phyloP scores from a whole-genome alignment of 2,329 filamentous ascomycete genomes.

The Ceratocystis variospora region DNA sequence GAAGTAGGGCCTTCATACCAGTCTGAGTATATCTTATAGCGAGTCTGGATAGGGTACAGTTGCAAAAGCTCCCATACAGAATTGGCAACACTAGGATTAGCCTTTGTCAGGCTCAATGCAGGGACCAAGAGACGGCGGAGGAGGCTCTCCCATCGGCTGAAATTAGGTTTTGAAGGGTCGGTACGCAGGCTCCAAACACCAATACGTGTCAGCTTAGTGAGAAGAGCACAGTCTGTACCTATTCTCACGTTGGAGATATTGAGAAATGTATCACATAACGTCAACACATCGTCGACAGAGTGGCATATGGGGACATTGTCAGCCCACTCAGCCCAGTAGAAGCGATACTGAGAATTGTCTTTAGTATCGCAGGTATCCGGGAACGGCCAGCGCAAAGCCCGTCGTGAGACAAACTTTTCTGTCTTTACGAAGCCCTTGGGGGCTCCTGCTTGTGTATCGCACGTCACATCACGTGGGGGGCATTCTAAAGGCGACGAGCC shows the following conservation, averaged over 20 bases:
- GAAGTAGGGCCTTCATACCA: constrained; percentile 77
- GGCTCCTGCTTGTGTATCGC: constrained; percentile 51
- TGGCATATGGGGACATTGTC: constrained; percentile 90
- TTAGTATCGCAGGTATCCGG: constrained; percentile 63
- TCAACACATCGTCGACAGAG: constrained; percentile 78
- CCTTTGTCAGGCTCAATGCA: constrained; percentile 69
- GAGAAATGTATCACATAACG: constrained; percentile 68
- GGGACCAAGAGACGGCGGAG: constrained; percentile 76
- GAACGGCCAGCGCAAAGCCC: constrained; percentile 68
- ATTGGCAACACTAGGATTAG: constrained; percentile 72
- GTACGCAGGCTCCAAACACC: constrained; percentile 59
- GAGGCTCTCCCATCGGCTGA: constrained; percentile 68
- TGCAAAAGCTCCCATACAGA: constrained; percentile 76
- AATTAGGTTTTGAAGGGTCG: constrained; percentile 57
- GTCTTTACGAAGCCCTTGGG: constrained; percentile 56
- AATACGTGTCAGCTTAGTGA: constrained; percentile 75
- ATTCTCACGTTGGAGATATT: constrained; percentile 82
- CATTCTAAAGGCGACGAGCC: not conserved
- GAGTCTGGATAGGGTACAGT: constrained; percentile 58
- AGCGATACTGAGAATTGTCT: constrained; percentile 69
- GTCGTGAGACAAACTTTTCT: constrained; percentile 44
- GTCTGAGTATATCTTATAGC: constrained; percentile 84
- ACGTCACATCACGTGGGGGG: constrained; percentile 24
- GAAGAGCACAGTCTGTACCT: constrained; percentile 62
- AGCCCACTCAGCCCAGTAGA: constrained; percentile 95